These are phyloP conservation scores for Xylariaceae sp. DNA, from an alignment of 2,329 filamentous ascomycete genomes.

Conservation along the genomic window DNA sequence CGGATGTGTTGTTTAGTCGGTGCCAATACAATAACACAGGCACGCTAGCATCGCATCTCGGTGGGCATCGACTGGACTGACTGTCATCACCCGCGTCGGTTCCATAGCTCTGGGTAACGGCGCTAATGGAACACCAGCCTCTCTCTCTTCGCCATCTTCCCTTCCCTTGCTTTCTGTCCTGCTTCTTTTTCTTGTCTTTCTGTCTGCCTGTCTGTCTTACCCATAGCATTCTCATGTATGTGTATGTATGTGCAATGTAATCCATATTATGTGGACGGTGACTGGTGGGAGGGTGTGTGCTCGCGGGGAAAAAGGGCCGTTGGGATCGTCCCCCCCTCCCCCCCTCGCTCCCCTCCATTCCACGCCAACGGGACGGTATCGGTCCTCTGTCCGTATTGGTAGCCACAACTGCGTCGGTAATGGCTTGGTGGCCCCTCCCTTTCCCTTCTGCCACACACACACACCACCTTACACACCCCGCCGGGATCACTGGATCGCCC, in stretches of 20 bases:
- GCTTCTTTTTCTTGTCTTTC: neutral
- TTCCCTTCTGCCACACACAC: too few species aligned
- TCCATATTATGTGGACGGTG: too few species aligned
- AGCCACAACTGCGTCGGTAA: neutral
- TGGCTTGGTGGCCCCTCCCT: neutral
- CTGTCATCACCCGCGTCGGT: slow-evolving; percentile 13
- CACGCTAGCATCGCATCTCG: neutral
- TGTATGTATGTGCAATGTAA: too few species aligned
- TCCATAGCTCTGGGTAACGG: slow-evolving; percentile 10
- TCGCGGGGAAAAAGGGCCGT: neutral
- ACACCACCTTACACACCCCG: too few species aligned
- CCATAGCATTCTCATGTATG: too few species aligned
- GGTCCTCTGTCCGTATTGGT: slow-evolving; percentile 11
- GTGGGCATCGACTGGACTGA: slow-evolving; percentile 6
- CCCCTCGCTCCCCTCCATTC: neutral
- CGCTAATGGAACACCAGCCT: neutral
- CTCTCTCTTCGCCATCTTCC: neutral
- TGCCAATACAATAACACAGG: too few species aligned
- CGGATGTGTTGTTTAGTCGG: too few species aligned
- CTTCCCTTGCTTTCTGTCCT: neutral
- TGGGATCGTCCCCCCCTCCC: neutral
- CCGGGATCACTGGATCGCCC: neutral
- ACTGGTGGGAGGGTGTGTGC: neutral
- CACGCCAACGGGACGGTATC: slow-evolving; percentile 15
- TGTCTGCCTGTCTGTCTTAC: neutral